Percentiles rank a stretch among this genome's conserved stretches.
These are phyloP conservation scores for Blastocladiella emersonii DNA, from an alignment of 371 early-diverging fungal species.

Conservation along the genomic window DNA sequence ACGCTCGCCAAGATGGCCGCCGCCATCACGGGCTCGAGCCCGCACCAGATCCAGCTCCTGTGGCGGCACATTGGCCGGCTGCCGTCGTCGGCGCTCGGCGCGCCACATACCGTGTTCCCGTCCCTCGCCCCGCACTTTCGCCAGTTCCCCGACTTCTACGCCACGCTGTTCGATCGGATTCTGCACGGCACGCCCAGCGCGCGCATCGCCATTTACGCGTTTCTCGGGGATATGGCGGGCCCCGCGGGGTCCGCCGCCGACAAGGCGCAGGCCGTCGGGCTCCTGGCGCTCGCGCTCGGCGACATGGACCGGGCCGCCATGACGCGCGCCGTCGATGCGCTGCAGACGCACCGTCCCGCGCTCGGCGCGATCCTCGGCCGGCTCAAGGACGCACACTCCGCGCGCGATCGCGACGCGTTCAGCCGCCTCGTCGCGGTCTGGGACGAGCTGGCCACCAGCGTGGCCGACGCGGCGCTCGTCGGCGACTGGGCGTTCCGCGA, in stretches of 20 bases:
- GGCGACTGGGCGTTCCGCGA: neutral
- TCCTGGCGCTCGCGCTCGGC: neutral
- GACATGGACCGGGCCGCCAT: neutral
- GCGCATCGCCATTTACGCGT: neutral
- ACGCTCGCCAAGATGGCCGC: neutral
- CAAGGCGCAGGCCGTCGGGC: neutral
- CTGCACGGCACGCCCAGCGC: neutral
- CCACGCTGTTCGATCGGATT: neutral
- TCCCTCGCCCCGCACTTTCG: neutral
- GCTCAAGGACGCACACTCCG: neutral
- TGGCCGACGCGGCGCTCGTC: neutral
- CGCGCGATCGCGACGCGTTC: neutral
- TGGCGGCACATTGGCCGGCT: neutral
- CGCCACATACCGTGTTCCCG: neutral
- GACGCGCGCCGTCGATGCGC: no score
- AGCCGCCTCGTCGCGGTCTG: neutral
- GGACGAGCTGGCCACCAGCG: neutral
- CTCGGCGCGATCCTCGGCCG: no score
- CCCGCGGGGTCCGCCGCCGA: neutral
- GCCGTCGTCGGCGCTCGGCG: neutral
- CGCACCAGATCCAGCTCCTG: neutral
- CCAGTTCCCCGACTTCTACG: neutral
- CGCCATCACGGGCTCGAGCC: neutral
- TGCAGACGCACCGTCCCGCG: no score
- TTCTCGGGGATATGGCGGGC: neutral